Evolutionary conservation across 176 grass and related monocot species (phyloP).

Genomic region (Melocanna baccifera): DNA sequence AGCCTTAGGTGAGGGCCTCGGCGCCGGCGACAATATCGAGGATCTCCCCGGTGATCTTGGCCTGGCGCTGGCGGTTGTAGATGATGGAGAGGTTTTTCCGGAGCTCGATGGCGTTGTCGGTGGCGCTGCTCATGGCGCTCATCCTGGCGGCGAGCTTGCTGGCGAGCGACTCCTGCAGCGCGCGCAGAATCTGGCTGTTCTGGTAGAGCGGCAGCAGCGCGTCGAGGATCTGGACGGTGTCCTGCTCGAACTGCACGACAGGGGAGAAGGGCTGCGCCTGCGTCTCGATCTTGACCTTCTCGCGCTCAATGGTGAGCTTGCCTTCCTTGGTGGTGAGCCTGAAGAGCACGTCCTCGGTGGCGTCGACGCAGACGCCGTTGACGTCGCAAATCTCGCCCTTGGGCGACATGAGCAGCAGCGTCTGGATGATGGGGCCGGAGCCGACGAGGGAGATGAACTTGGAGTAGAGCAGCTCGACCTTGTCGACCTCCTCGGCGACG

Average conservation of each 20-base stretch:
- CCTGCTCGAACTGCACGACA: conserved; percentile 91
- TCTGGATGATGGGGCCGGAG: conserved; percentile 87
- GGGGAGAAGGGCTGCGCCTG: conserved; percentile 61
- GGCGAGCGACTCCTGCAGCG: conserved; percentile 83
- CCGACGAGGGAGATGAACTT: conserved; percentile 78
- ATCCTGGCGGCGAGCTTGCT: conserved; percentile 82
- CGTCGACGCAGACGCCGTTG: conserved; percentile 75
- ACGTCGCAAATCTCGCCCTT: conserved; percentile 87
- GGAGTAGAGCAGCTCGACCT: conserved; percentile 91
- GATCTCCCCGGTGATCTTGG: conserved; percentile 91
- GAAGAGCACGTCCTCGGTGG: conserved; percentile 80
- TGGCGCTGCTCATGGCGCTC: conserved; percentile 83
- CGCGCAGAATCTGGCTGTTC: conserved; percentile 84
- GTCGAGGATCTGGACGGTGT: conserved; percentile 85
- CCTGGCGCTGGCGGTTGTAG: conserved; percentile 78
- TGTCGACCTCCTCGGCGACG: conserved; percentile 84
- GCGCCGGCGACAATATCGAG: conserved; percentile 79
- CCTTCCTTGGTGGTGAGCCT: conserved; percentile 90
- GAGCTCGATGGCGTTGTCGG: conserved; percentile 73
- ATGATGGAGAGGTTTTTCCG: conserved; percentile 44
- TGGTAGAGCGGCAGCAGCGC: conserved; percentile 86
- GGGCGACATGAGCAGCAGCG: conserved; percentile 80
- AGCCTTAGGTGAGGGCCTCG: conserved; percentile 25
- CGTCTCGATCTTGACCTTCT: conserved; percentile 65
- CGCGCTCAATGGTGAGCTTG: conserved; percentile 75